Conservation (phyloP, 2,329 filamentous ascomycete species). For the Cordyceps pruinosa region DNA sequence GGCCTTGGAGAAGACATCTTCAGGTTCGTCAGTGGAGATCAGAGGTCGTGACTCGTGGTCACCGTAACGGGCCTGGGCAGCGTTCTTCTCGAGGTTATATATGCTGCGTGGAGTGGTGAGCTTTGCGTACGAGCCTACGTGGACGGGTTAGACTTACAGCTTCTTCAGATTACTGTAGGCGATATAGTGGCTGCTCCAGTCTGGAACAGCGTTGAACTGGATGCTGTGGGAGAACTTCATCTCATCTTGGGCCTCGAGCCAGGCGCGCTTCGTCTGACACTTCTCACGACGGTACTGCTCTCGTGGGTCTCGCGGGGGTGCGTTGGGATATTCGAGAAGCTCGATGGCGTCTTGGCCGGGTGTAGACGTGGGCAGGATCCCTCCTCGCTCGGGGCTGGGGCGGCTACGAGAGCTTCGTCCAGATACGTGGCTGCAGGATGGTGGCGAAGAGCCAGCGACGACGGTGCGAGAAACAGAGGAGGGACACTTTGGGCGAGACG, state of each 20-base stretch:
- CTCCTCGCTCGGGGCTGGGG: slow-evolving; percentile 28
- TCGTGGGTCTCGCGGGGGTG: background rate
- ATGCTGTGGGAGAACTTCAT: slow-evolving; percentile 99
- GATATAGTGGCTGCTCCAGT: slow-evolving; percentile 98
- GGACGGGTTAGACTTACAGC: slow-evolving; percentile 51
- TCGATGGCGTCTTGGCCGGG: slow-evolving; percentile 28
- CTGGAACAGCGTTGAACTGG: slow-evolving; percentile 99
- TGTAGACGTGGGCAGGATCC: slow-evolving; percentile 19
- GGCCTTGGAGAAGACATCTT: slow-evolving; percentile 72
- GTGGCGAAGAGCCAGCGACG: slow-evolving; percentile 16
- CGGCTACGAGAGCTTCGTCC: slow-evolving; percentile 18
- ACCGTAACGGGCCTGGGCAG: slow-evolving; percentile 54
- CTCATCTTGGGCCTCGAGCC: slow-evolving; percentile 68
- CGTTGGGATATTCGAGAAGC: slow-evolving; percentile 34
- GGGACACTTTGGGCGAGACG: slow-evolving; percentile 26
- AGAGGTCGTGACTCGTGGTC: slow-evolving; percentile 84
- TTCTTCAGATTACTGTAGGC: slow-evolving; percentile 99
- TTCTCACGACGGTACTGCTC: slow-evolving; percentile 31
- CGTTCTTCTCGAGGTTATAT: slow-evolving; percentile 85
- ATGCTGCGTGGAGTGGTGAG: slow-evolving; percentile 51
- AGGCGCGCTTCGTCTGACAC: slow-evolving; percentile 56
- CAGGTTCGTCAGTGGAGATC: slow-evolving; percentile 66
- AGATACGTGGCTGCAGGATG: slow-evolving; percentile 8
- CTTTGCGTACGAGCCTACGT: background rate
- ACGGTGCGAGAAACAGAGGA: slow-evolving; percentile 31